Conservation (phyloP, 257 asterid species). For the Solanum sejunctum region DNA sequence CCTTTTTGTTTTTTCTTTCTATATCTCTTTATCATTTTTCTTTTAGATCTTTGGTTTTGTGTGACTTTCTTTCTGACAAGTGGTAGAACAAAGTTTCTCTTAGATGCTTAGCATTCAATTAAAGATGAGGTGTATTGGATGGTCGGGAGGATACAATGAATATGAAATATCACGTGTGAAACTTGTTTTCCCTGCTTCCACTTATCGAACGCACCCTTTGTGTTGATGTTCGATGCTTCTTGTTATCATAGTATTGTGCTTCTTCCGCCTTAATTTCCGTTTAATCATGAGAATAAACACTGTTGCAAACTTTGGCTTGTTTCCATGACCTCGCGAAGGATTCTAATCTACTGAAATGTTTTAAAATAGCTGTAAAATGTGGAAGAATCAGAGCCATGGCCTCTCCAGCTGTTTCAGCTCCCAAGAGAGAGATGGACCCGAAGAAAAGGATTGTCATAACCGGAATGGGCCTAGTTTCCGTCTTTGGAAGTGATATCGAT, state of each 20-base stretch:
- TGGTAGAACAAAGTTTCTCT: neutral
- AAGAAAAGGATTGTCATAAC: constrained; percentile 41
- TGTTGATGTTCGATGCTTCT: neutral
- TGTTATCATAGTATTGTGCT: neutral
- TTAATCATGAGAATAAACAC: neutral
- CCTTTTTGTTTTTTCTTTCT: neutral
- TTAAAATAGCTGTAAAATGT: constrained; percentile 5
- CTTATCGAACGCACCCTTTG: neutral
- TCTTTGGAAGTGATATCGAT: constrained; percentile 37
- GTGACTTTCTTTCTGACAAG: neutral
- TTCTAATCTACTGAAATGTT: neutral
- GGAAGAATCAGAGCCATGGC: constrained; percentile 23
- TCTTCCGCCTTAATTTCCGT: neutral
- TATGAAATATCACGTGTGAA: neutral
- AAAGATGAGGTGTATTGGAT: neutral
- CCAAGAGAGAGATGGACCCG: constrained; percentile 37
- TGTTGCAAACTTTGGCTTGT: neutral
- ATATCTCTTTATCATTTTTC: neutral
- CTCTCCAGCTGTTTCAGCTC: constrained; percentile 28
- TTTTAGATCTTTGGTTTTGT: neutral
- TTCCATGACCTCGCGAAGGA: neutral
- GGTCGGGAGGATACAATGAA: neutral
- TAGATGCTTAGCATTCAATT: neutral
- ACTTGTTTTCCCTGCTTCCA: neutral
- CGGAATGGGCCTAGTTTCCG: constrained; percentile 51